A percentile compares a stretch with the other conserved stretches of the same genome.
These are phyloP conservation scores for Xenoacremonium recifei DNA, from an alignment of 2,329 filamentous ascomycete species.

Conservation along the genomic window DNA sequence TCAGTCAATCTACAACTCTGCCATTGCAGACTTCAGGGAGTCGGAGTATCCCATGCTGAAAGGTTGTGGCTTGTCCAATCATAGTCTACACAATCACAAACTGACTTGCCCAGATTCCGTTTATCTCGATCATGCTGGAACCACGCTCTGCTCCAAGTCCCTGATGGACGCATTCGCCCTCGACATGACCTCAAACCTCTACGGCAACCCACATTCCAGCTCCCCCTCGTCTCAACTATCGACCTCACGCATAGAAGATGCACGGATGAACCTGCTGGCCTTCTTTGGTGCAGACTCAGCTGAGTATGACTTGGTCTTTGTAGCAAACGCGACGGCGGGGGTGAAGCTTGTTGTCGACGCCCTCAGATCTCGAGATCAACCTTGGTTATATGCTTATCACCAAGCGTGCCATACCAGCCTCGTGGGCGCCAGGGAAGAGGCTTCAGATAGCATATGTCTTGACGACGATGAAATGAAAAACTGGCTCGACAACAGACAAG, in stretches of 20 bases:
- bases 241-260: slow-evolving; percentile 71
- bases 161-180: slow-evolving; percentile 74
- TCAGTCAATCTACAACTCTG: slow-evolving; percentile 51
- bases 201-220: slow-evolving; percentile 89
- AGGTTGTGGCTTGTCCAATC: too few species aligned
- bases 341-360: slow-evolving; percentile 84
- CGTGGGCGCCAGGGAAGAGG: slow-evolving; percentile 75
- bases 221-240: slow-evolving; percentile 78
- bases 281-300: slow-evolving; percentile 82
- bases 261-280: slow-evolving; percentile 65
- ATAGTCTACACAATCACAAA: background rate
- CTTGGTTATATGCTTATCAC: slow-evolving; percentile 84
- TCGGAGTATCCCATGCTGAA: slow-evolving; percentile 69
- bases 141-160: slow-evolving; percentile 78
- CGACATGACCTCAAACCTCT: slow-evolving; percentile 77
- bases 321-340: slow-evolving; percentile 87
- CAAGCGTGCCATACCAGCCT: slow-evolving; percentile 83
- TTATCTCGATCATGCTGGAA: slow-evolving; percentile 95
- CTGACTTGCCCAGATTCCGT: slow-evolving; percentile 53
- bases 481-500: slow-evolving; percentile 55
- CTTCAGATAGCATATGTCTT: slow-evolving; percentile 64
- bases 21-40: slow-evolving; percentile 57
- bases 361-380: slow-evolving; percentile 64
- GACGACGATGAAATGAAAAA: slow-evolving; percentile 59
- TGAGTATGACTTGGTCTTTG: slow-evolving; percentile 85